These are phyloP conservation scores for Raddia distichophylla DNA, from an alignment of 176 grass and related monocot genomes.

Conservation along the genomic window DNA sequence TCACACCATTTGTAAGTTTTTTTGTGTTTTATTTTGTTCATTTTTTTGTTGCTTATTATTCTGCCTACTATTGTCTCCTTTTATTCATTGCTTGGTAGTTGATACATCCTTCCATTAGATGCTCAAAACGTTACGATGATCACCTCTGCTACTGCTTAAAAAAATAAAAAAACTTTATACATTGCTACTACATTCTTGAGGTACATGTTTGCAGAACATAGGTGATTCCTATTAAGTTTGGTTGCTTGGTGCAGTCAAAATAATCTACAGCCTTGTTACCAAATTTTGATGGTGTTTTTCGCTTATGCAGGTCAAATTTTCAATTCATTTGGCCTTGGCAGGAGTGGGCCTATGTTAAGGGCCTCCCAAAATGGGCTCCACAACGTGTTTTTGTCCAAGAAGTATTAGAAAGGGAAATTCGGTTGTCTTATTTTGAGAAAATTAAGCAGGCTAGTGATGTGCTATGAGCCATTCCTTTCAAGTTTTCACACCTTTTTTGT, in stretches of 20 bases:
- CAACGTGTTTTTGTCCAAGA: conserved; percentile 98
- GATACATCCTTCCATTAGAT: conserved; percentile 30
- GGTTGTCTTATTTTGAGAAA: conserved; percentile 92
- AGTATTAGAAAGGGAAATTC: conserved; percentile 93
- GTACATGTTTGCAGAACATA: conserved; percentile 8
- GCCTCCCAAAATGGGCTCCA: conserved; percentile 89
- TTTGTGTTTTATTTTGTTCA: conserved; percentile 35
- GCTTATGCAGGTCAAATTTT: conserved; percentile 76
- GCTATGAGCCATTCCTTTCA: conserved; percentile 30
- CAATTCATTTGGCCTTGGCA: conserved; percentile 98
- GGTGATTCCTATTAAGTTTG: conserved; percentile 4
- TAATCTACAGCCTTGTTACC: not conserved
- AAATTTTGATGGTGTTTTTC: conserved; percentile 39
- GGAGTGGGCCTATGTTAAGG: conserved; percentile 93
- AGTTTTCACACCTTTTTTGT: not conserved
- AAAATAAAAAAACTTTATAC: not conserved
- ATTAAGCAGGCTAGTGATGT: conserved; percentile 85
- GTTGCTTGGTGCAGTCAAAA: conserved; percentile 4
- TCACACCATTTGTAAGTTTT: conserved; percentile 95
- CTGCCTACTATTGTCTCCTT: conserved; percentile 12
- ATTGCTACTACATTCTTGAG: conserved; percentile 9
- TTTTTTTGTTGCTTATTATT: conserved; percentile 9
- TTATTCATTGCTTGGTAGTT: conserved; percentile 28
- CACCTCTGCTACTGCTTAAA: not conserved
- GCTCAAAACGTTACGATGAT: conserved; percentile 5